Evolutionary conservation across 2,329 filamentous ascomycete species (phyloP).

Genomic region (Blastomyces emzantsi): DNA sequence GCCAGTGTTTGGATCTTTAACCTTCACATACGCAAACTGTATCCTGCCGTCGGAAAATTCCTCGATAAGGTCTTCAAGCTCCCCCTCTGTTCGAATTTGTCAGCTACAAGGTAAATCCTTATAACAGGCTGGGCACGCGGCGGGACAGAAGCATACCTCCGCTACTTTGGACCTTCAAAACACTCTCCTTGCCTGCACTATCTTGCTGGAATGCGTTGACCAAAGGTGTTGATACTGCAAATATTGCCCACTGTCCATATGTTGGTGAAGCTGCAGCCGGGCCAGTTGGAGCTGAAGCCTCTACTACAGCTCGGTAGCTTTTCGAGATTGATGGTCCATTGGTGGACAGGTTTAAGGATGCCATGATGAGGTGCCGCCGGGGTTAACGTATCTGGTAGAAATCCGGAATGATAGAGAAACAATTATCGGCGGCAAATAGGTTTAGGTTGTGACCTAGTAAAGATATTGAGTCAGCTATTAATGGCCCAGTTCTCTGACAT

Average conservation of each 20-base stretch:
- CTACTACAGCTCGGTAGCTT: slow-evolving; percentile 62
- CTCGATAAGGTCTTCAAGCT: slow-evolving; percentile 80
- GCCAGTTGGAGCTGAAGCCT: slow-evolving; percentile 49
- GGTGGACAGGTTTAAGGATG: slow-evolving; percentile 68
- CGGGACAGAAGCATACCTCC: slow-evolving; percentile 52
- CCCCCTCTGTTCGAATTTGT: slow-evolving; percentile 57
- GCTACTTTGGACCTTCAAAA: slow-evolving; percentile 86
- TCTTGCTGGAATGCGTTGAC: slow-evolving; percentile 86
- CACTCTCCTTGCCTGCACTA: slow-evolving; percentile 75
- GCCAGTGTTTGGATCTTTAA: slow-evolving; percentile 85
- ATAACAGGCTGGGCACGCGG: neutral
- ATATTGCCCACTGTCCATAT: slow-evolving; percentile 86
- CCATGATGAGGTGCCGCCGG: slow-evolving; percentile 45
- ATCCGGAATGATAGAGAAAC: neutral
- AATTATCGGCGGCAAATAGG: neutral
- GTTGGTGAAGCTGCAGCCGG: slow-evolving; percentile 61
- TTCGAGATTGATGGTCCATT: slow-evolving; percentile 72
- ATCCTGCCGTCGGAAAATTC: slow-evolving; percentile 96
- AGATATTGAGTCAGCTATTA: neutral
- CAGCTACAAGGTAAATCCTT: slow-evolving; percentile 17
- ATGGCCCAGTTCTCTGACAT: too few relatives aligned
- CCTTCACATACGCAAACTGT: slow-evolving; percentile 93
- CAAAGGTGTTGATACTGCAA: slow-evolving; percentile 84
- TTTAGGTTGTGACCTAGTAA: neutral
- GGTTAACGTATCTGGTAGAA: neutral